phyloP scores from a whole-genome alignment of 805 yeast genomes.

The Saccharomycopsis sp. region DNA sequence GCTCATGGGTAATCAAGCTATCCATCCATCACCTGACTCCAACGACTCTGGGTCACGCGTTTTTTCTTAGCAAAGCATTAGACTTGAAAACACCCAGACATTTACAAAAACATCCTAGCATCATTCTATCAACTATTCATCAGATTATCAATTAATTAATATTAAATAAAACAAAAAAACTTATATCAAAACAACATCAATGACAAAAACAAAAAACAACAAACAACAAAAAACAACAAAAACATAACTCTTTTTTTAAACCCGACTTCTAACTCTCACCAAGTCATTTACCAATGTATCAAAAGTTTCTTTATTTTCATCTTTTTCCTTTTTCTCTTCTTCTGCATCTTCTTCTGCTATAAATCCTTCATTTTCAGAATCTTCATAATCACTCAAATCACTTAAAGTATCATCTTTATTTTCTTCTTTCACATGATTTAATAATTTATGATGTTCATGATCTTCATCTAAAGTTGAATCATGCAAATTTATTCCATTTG shows the following conservation, averaged over 20 bases:
- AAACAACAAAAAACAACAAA: not conserved
- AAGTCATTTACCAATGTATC: constrained; percentile 30
- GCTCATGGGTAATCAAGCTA: no score
- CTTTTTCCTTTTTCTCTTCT: constrained; percentile 20
- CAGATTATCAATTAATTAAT: no score
- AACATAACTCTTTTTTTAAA: no score
- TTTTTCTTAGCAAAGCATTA: no score
- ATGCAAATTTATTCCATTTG: no score
- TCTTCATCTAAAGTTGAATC: not conserved
- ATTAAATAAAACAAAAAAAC: no score
- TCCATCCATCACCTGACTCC: no score
- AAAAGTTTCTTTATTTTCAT: constrained; percentile 26
- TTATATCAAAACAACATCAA: not conserved
- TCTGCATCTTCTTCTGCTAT: constrained; percentile 11
- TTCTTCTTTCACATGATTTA: no score
- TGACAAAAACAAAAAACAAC: not conserved
- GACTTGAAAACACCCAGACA: no score
- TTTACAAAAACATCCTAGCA: no score
- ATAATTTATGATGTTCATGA: not conserved
- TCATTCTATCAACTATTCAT: no score
- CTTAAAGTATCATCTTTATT: not conserved
- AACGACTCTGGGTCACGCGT: no score
- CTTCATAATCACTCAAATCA: constrained; percentile 4
- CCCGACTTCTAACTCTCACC: constrained; percentile 24
- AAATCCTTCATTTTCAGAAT: not conserved